Base-by-base conservation (phyloP, 352 stramenopile species). In the Pythium rishiriense region DNA sequence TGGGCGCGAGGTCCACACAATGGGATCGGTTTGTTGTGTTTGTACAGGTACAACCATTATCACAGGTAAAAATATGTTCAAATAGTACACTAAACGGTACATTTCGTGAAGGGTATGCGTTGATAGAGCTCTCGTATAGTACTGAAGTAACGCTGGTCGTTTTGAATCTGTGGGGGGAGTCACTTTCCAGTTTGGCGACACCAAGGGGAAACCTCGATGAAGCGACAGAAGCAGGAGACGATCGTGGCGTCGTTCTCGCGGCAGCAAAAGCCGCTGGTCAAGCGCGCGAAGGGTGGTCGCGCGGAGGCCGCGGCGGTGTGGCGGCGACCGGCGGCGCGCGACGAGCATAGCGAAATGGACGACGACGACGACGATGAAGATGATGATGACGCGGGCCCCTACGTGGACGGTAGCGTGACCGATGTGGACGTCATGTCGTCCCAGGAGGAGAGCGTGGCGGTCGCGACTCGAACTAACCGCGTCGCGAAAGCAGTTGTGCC, bases 371-470 rank as follows among this genome's bases (percentile, higher is more conserved):
- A 43, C 1, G 14, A 43, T 17, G 10, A n/a, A 2, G 25, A 43
- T 17, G 37, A 58, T 22, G 43, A 55, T 33, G 57, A 63, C 22
- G 24, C 58, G 10, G 53, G 59, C 55, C 31, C 49, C 39, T 31
- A 47, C 60, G 48, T 33, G 14, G 60, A 68, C 33, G 76, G 79
- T 78, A 85, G 55, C 61, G 69, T 81, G 60, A 88, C 81, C 24
- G 78, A 90, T 68, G 66, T 56, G 28, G 79, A 88, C 35, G 64
- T 85, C 51, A 56, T 81, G 12, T 88, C 76, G n/a, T 87, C 80
- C 11, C 78, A 85, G 37, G 73, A 88, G 62, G 79, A 87, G 10
- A 8, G 9, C 21, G 33, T 33, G 50, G 10, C 17, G 15, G 51
- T 24, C 3, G 41, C 26, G 19, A 31, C 5, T 42, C 9, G 42